Base-by-base conservation (phyloP, 345 rosid genomes). In the Geranium brycei region DNA sequence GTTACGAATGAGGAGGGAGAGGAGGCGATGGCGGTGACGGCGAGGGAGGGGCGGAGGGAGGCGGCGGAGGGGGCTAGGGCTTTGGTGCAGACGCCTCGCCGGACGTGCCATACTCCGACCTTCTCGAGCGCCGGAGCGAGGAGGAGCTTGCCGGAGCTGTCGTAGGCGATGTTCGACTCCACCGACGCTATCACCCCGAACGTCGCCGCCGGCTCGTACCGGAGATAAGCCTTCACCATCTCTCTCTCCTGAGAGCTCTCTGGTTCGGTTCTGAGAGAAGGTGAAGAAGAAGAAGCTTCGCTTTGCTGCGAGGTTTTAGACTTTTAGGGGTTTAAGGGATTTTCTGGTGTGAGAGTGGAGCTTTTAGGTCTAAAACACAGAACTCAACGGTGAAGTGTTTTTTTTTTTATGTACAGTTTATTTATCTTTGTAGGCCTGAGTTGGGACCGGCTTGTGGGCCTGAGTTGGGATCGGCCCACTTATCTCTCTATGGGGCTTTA, bases 71-170 rank as follows among this genome's bases (percentile, higher is more conserved):
- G 87, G n/a, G 64, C 30, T 51, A 90, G 83, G 73, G 84, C 74
- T 78, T 75, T 83, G 68, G 72, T 68, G 85, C 96, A 86, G 66
- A 87, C 67, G 66, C 96, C 96, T 82, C 86, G 92, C 0, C 97
- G 96, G 56, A 86, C 91, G 62, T 93, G 95, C 99, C 99, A 93
- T 61, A 90, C 81, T 1, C 87, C 91, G 51, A 93, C 74, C 55
- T 82, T 85, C 80, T 93, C 97, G 59, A 90, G 88, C 31, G 97
- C 91, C 35, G 97, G 83, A 67, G 92, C 82, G 28, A 91, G 69
- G 13, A 93, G 73, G 77, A 86, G 74, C 74, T 80, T 80, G 41
- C 84, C 84, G 63, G 81, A 73, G 74, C 57, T 57, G 65, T 80
- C 84, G 62, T 70, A 80, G 13, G 80, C 14, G 58, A 80, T 78